Conservation (phyloP, 768 basidiomycete genomes). For the Rickenella mellea region DNA sequence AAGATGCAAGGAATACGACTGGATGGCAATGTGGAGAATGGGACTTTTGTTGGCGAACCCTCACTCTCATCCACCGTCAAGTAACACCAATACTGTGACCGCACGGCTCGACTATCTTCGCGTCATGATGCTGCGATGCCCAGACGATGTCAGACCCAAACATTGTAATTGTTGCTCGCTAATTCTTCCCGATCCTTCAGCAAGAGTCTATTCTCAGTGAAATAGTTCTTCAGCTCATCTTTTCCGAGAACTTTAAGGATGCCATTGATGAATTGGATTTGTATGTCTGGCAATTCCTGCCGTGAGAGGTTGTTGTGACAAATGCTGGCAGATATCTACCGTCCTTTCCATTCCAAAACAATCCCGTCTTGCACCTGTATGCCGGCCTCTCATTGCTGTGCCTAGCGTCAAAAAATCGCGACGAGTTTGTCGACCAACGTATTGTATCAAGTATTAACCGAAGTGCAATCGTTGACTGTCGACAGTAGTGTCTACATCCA, state of each 20-base stretch:
- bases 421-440: neutral
- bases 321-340: slow-evolving; percentile 58
- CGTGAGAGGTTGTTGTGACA: slow-evolving; percentile 3
- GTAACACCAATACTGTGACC: neutral
- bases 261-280: slow-evolving; percentile 83
- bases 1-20: slow-evolving; percentile 70
- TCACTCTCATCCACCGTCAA: slow-evolving; percentile 14
- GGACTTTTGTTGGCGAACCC: slow-evolving; percentile 54
- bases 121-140: slow-evolving; percentile 60
- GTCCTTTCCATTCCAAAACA: slow-evolving; percentile 80
- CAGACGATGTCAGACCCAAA: slow-evolving; percentile 46
- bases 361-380: slow-evolving; percentile 70
- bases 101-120: slow-evolving; percentile 48
- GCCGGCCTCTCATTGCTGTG: slow-evolving; percentile 70
- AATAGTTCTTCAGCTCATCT: slow-evolving; percentile 57
- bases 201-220: slow-evolving; percentile 70
- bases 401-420: slow-evolving; percentile 21
- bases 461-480: neutral
- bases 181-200: slow-evolving; percentile 26
- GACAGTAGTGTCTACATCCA: slow-evolving; percentile 18
- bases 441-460: neutral
- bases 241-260: slow-evolving; percentile 44
- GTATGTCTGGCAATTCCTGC: slow-evolving; percentile 31
- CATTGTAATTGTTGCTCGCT: slow-evolving; percentile 3
- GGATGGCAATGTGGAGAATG: slow-evolving; percentile 63